Conservation (phyloP, 306 rosid genomes). For the barrel medic (Medicago truncatula) region DNA sequence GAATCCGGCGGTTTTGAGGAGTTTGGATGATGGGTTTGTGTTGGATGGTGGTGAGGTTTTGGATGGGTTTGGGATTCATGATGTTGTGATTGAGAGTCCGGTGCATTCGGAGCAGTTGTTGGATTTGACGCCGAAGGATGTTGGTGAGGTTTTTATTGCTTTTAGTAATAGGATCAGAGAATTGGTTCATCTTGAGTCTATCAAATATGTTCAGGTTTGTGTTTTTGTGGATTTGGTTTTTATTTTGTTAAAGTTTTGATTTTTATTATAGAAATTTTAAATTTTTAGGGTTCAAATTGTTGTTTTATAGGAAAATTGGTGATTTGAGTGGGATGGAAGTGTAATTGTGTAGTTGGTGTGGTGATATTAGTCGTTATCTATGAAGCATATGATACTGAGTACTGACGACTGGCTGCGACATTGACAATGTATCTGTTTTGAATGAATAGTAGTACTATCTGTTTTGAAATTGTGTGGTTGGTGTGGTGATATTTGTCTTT, state of each 20-base stretch:
- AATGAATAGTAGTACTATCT: no score
- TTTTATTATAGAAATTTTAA: background rate
- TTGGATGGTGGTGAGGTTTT: conserved; percentile 25
- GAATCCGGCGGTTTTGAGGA: conserved; percentile 62
- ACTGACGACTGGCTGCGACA: no score
- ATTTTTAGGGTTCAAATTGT: background rate
- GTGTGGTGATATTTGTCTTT: no score
- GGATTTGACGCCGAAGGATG: conserved; percentile 53
- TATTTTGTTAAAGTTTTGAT: background rate
- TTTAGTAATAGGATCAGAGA: conserved; percentile 54
- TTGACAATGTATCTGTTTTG: no score
- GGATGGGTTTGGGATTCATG: conserved; percentile 74
- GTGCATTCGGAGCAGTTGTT: conserved; percentile 61
- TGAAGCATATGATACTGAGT: no score
- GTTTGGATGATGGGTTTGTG: conserved; percentile 4
- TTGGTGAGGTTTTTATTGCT: conserved; percentile 54
- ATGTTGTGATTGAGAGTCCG: conserved; percentile 69
- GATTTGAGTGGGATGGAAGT: no score
- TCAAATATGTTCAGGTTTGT: conserved; percentile 75
- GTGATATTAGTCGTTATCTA: no score
- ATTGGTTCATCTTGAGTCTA: conserved; percentile 38
- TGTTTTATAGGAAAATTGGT: background rate
- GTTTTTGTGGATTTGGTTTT: background rate
- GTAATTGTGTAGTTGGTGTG: no score
- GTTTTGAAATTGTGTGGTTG: no score